phyloP scores from a whole-genome alignment of 169 alveolate species.

The Eimeria praecox region DNA sequence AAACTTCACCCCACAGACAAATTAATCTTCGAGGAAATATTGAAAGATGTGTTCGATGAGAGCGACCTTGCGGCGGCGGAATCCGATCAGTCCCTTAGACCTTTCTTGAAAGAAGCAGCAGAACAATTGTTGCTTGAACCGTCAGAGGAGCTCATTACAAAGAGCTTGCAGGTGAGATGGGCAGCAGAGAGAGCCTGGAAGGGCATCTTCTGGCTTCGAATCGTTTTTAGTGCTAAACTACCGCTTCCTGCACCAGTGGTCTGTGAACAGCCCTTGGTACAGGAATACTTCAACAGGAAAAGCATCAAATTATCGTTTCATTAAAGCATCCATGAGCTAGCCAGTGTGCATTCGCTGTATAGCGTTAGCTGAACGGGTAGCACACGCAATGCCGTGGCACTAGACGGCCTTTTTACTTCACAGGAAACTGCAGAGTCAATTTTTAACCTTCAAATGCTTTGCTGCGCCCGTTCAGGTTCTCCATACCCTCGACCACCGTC shows the following conservation, averaged over 20 bases:
- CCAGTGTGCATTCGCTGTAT: not conserved
- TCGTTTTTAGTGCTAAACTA: not conserved
- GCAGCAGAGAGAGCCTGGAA: not conserved
- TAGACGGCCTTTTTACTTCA: not conserved
- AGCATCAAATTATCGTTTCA: not conserved
- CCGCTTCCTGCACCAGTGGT: not conserved
- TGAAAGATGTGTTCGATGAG: constrained; percentile 48
- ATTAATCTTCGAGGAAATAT: constrained; percentile 50
- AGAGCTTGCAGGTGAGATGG: constrained; percentile 81
- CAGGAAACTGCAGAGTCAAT: not conserved
- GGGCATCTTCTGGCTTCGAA: not conserved
- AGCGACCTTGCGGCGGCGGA: constrained; percentile 42
- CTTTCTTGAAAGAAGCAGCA: constrained; percentile 84
- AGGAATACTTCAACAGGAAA: not conserved
- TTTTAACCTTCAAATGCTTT: not conserved
- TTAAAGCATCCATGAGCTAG: not conserved
- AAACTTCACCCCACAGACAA: constrained; percentile 73
- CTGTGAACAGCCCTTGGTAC: not conserved
- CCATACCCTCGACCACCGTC: constrained; percentile 95
- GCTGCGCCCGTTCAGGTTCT: constrained; percentile 87
- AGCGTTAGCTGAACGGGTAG: not conserved
- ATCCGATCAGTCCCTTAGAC: constrained; percentile 70
- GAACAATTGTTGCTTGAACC: constrained; percentile 83
- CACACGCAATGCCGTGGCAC: not conserved
- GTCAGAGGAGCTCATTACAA: constrained; percentile 84